Conservation (phyloP, 306 rosid species). For the Calophaca sinica region DNA sequence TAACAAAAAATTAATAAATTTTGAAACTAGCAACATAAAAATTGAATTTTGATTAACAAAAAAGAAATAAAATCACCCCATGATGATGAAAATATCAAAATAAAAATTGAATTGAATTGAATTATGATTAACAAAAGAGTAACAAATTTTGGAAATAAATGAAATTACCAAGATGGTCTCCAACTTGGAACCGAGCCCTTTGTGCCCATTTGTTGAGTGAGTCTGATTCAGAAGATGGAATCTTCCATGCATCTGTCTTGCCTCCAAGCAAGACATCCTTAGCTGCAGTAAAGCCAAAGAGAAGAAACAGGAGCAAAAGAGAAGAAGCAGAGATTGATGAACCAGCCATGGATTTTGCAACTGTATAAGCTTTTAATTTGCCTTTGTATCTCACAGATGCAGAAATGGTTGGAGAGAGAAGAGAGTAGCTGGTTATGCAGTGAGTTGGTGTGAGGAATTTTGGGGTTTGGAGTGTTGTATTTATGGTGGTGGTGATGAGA, state of each 20-base stretch:
- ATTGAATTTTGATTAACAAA: neutral
- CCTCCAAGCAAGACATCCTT: conserved; percentile 74
- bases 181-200: conserved; percentile 62
- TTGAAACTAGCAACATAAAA: neutral
- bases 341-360: conserved; percentile 55
- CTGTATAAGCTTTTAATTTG: neutral
- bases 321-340: conserved; percentile 42
- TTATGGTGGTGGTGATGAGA: conserved; percentile 43
- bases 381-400: neutral
- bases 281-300: conserved; percentile 58
- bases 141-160: too few relatives aligned
- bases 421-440: too few relatives aligned
- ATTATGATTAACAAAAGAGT: too few relatives aligned
- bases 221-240: conserved; percentile 70
- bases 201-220: conserved; percentile 82
- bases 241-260: conserved; percentile 64
- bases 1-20: neutral
- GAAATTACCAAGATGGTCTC: conserved; percentile 68
- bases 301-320: conserved; percentile 40
- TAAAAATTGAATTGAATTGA: too few relatives aligned
- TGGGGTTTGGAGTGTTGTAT: conserved; percentile 40
- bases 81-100: too few relatives aligned
- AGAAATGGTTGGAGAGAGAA: neutral
- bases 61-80: neutral
- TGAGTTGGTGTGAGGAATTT: too few relatives aligned